Evolutionary conservation across 306 rosid genomes (phyloP).

Genomic region (Styphnolobium japonicum): DNA sequence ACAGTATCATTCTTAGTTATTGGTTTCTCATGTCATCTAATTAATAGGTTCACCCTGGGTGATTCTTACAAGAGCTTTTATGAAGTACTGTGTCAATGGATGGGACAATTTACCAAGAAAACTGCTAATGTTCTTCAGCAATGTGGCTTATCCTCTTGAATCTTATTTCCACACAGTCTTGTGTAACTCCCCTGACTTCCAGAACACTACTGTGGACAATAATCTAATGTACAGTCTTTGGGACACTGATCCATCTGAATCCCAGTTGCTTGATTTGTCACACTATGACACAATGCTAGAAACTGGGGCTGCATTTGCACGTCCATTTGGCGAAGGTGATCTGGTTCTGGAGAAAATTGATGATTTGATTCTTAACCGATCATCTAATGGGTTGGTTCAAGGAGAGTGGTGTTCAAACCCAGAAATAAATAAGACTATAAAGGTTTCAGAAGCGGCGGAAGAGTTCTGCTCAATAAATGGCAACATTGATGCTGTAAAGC

Average conservation of each 20-base stretch:
- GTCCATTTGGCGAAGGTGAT: slow-evolving; percentile 48
- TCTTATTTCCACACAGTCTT: slow-evolving; percentile 72
- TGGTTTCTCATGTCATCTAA: slow-evolving; percentile 8
- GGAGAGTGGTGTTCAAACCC: slow-evolving; percentile 60
- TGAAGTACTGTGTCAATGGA: slow-evolving; percentile 63
- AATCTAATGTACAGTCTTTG: slow-evolving; percentile 47
- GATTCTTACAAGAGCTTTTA: slow-evolving; percentile 54
- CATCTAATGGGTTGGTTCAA: slow-evolving; percentile 38
- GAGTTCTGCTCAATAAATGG: slow-evolving; percentile 36
- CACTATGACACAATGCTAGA: slow-evolving; percentile 45
- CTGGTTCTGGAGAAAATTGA: slow-evolving; percentile 51
- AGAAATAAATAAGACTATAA: slow-evolving; percentile 20
- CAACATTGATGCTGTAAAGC: slow-evolving; percentile 46
- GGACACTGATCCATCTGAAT: slow-evolving; percentile 41
- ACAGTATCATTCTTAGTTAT: neutral
- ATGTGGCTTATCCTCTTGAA: slow-evolving; percentile 58
- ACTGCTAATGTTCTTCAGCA: slow-evolving; percentile 68
- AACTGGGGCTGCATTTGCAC: slow-evolving; percentile 58
- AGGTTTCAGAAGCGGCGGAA: slow-evolving; percentile 8
- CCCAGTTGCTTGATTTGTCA: slow-evolving; percentile 47
- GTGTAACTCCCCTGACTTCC: slow-evolving; percentile 60
- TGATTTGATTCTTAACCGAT: slow-evolving; percentile 38
- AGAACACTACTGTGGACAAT: slow-evolving; percentile 43
- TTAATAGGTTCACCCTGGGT: slow-evolving; percentile 68
- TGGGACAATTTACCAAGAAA: slow-evolving; percentile 78